Conservation (phyloP, 768 basidiomycete species). For the Austroboletus festivus region DNA sequence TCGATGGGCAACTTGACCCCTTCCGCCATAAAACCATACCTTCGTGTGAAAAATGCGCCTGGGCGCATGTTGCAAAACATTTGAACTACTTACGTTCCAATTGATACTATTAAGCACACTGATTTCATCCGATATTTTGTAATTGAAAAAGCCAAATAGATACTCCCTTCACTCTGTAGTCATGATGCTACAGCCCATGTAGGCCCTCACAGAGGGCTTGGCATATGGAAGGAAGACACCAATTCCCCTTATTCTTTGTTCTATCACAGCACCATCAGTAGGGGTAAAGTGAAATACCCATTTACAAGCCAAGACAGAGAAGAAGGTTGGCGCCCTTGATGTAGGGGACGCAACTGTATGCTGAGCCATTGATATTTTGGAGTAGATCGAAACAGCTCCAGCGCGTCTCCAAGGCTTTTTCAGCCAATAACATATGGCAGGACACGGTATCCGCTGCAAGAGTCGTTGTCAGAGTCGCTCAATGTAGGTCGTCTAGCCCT, state of each 20-base stretch:
- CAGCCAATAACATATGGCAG: constrained; percentile 78
- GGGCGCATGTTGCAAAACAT: background rate
- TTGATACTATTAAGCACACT: constrained; percentile 48
- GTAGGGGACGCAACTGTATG: constrained; percentile 69
- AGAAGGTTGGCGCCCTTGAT: constrained; percentile 69
- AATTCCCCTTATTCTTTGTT: constrained; percentile 54
- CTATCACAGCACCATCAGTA: constrained; percentile 32
- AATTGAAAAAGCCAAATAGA: constrained; percentile 49
- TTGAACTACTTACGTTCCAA: constrained; percentile 46
- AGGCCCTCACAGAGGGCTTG: constrained; percentile 52
- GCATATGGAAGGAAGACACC: constrained; percentile 57
- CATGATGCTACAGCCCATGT: constrained; percentile 53
- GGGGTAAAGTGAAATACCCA: constrained; percentile 76
- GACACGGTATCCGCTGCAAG: constrained; percentile 72
- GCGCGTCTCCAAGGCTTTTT: constrained; percentile 67
- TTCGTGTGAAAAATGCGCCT: constrained; percentile 10
- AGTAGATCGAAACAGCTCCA: constrained; percentile 54
- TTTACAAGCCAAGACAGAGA: constrained; percentile 75
- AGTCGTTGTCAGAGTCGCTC: constrained; percentile 75
- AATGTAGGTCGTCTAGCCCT: constrained; percentile 93
- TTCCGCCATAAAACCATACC: constrained; percentile 59
- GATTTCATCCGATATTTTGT: constrained; percentile 42
- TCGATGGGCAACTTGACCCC: constrained; percentile 47
- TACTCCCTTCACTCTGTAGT: constrained; percentile 58
- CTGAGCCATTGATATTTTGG: constrained; percentile 79